Evolutionary conservation across 2,329 filamentous ascomycete species (phyloP).

Genomic region (Xylaria sp.): DNA sequence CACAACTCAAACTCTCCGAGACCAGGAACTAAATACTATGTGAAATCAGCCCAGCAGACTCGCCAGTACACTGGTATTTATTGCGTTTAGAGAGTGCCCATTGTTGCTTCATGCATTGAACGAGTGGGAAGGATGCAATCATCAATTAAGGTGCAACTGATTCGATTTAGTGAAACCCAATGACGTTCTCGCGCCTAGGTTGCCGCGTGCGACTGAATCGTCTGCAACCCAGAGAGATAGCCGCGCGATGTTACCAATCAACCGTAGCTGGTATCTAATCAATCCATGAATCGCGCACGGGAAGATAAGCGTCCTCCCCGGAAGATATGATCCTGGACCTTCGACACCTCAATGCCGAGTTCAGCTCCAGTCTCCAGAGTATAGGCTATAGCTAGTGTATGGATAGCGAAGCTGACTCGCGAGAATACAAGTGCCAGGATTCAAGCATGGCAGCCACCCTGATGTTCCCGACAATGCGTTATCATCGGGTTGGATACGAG

Average conservation of each 20-base stretch:
- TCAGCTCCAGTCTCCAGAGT: neutral
- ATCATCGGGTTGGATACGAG: conserved; percentile 15
- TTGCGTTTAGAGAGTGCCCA: neutral
- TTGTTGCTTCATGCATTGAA: neutral
- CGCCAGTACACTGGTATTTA: neutral
- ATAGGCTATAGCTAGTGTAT: neutral
- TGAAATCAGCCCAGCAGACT: too few species aligned
- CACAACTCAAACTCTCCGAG: neutral
- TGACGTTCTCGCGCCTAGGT: conserved; percentile 3
- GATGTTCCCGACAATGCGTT: conserved; percentile 8
- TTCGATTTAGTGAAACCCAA: neutral
- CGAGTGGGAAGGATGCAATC: neutral
- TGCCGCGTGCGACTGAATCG: neutral
- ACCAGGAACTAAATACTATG: neutral
- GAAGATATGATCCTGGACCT: neutral
- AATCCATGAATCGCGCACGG: neutral
- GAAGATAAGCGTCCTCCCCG: neutral
- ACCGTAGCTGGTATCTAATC: neutral
- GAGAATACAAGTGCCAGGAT: neutral
- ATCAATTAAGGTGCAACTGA: neutral
- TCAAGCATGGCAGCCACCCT: neutral
- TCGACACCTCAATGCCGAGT: neutral
- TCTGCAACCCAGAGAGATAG: conserved; percentile 3
- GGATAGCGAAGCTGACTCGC: conserved; percentile 3
- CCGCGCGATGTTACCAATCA: neutral